These are phyloP conservation scores for Coemansia umbellata DNA, from an alignment of 192 early-diverging fungal genomes.

Conservation along the genomic window DNA sequence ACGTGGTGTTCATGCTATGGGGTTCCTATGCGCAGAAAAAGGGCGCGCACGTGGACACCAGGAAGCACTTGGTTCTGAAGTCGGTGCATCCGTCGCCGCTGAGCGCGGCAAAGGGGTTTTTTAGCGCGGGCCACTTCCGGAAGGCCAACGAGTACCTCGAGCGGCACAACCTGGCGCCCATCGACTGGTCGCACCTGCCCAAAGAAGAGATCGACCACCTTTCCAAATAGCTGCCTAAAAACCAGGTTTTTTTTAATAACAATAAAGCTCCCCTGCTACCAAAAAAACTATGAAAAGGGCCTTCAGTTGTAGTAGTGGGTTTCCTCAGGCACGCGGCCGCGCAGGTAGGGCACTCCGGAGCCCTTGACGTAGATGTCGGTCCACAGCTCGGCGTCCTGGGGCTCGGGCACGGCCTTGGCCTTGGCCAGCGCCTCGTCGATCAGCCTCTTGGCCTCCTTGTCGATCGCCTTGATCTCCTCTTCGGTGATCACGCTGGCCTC, in stretches of 20 bases:
- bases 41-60: conserved; percentile 65
- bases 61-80: conserved; percentile 79
- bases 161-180: conserved; percentile 14
- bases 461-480: conserved; percentile 88
- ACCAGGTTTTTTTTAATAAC: neutral
- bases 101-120: conserved; percentile 81
- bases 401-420: conserved; percentile 77
- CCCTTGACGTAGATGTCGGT: conserved; percentile 82
- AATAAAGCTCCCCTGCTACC: neutral
- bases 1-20: conserved; percentile 94
- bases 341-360: conserved; percentile 63
- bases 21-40: conserved; percentile 87
- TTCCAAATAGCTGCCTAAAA: neutral
- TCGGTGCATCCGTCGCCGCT: conserved; percentile 90
- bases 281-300: neutral
- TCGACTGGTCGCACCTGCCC: conserved; percentile 36
- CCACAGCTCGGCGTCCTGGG: conserved; percentile 65
- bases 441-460: conserved; percentile 82
- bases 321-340: conserved; percentile 84
- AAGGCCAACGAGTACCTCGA: conserved; percentile 83
- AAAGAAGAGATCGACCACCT: neutral
- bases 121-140: conserved; percentile 81
- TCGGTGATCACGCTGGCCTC: conserved; percentile 69
- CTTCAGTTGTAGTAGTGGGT: conserved; percentile 54
- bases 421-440: conserved; percentile 84